Evolutionary conservation across 805 yeast genomes (phyloP).

Genomic region (Candida ficus): DNA sequence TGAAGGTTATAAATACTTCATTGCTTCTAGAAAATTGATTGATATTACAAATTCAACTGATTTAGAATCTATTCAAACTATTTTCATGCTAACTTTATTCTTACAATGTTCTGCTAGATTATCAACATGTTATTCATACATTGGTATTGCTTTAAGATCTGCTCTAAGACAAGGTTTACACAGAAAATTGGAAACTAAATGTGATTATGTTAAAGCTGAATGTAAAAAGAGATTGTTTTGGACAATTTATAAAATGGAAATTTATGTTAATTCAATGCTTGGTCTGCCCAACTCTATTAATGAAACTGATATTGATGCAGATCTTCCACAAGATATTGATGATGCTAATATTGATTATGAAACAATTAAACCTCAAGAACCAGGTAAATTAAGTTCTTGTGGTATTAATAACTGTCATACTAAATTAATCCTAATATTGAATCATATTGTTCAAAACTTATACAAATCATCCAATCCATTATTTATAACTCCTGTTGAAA

Average conservation of each 20-base stretch:
- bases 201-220: conserved; percentile 71
- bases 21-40: conserved; percentile 78
- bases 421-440: conserved; percentile 60
- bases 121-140: conserved; percentile 86
- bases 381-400: conserved; percentile 29
- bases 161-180: conserved; percentile 85
- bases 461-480: conserved; percentile 50
- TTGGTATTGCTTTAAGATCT: conserved; percentile 83
- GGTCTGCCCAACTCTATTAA: conserved; percentile 76
- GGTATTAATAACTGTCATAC: conserved; percentile 83
- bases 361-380: conserved; percentile 28
- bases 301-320: conserved; percentile 84
- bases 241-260: conserved; percentile 87
- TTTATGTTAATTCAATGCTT: conserved; percentile 82
- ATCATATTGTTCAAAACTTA: conserved; percentile 63
- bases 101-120: conserved; percentile 86
- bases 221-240: conserved; percentile 82
- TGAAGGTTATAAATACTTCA: conserved; percentile 79
- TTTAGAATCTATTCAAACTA: conserved; percentile 76
- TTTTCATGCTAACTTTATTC: conserved; percentile 80
- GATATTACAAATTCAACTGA: conserved; percentile 87
- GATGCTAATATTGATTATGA: conserved; percentile 60
- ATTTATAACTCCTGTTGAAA: conserved; percentile 28
- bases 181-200: conserved; percentile 42
- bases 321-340: conserved; percentile 76